phyloP scores from a whole-genome alignment of 441 rosid genomes.

The Gossypium gossypioides region DNA sequence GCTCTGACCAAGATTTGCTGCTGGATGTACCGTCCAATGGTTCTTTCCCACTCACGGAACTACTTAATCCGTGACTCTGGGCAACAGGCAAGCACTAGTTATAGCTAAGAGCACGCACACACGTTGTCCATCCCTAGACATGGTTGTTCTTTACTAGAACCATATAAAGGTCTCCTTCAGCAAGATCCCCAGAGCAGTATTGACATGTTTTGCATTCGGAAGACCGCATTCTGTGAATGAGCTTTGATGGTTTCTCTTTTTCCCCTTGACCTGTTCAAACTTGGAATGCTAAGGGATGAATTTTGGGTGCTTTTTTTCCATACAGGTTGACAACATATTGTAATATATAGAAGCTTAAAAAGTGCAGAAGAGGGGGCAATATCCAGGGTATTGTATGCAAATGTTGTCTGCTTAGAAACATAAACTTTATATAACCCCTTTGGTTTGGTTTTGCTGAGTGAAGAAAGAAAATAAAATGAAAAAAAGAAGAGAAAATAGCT shows the following conservation, averaged over 20 bases:
- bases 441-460: slow-evolving; percentile 11
- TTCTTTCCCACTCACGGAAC: slow-evolving; percentile 85
- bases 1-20: slow-evolving; percentile 72
- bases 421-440: slow-evolving; percentile 2
- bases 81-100: slow-evolving; percentile 45
- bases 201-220: slow-evolving; percentile 31
- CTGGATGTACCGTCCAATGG: slow-evolving; percentile 73
- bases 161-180: slow-evolving; percentile 24
- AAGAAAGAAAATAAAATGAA: not conserved
- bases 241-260: slow-evolving; percentile 31
- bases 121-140: slow-evolving; percentile 28
- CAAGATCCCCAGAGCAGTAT: slow-evolving; percentile 23
- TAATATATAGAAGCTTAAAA: slow-evolving; percentile 45
- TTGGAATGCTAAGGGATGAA: slow-evolving; percentile 32
- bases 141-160: slow-evolving; percentile 22
- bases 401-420: slow-evolving; percentile 20
- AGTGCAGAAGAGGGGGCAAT: slow-evolving; percentile 31
- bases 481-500: not conserved
- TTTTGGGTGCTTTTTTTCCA: slow-evolving; percentile 30
- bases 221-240: slow-evolving; percentile 32
- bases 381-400: slow-evolving; percentile 27
- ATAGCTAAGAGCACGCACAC: slow-evolving; percentile 34
- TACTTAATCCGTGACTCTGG: slow-evolving; percentile 47
- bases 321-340: slow-evolving; percentile 56
- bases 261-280: slow-evolving; percentile 31